Evolutionary conservation across 805 yeast species (phyloP).

Genomic region (Kluyveromyces dobzhanskii): DNA sequence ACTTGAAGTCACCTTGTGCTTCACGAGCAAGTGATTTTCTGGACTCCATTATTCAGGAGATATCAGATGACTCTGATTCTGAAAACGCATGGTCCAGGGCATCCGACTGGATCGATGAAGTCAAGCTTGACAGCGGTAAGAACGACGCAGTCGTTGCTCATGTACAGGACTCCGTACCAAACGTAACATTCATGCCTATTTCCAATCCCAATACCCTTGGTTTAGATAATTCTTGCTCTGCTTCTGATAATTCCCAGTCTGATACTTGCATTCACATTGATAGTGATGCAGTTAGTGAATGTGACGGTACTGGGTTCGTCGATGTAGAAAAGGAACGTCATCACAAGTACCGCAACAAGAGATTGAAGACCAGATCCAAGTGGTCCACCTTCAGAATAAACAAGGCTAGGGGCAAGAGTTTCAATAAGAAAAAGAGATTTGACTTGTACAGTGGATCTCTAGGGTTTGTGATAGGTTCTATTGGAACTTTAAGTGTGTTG

Average conservation of each 20-base stretch:
- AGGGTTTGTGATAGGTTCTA: conserved; percentile 17
- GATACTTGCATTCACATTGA: not conserved
- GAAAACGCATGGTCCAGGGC: not conserved
- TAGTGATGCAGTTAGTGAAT: not conserved
- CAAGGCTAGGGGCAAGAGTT: not conserved
- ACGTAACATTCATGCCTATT: not conserved
- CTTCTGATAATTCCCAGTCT: not conserved
- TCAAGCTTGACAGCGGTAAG: not conserved
- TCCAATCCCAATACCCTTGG: not conserved
- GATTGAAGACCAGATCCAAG: not conserved
- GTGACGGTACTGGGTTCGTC: not conserved
- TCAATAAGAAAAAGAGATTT: not conserved
- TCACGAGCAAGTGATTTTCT: not conserved
- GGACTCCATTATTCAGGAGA: not conserved
- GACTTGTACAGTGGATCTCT: conserved; percentile 10
- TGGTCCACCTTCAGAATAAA: not conserved
- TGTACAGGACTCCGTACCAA: not conserved
- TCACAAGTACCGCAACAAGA: not conserved
- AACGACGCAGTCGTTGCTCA: not conserved
- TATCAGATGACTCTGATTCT: not conserved
- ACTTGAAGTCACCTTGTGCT: not conserved
- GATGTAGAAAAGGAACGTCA: too few species aligned
- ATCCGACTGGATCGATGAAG: not conserved
- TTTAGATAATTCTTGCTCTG: not conserved
- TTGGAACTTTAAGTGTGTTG: conserved; percentile 17